Evolutionary conservation across 2,329 filamentous ascomycete species (phyloP).

Genomic region (Stemphylium lycopersici): DNA sequence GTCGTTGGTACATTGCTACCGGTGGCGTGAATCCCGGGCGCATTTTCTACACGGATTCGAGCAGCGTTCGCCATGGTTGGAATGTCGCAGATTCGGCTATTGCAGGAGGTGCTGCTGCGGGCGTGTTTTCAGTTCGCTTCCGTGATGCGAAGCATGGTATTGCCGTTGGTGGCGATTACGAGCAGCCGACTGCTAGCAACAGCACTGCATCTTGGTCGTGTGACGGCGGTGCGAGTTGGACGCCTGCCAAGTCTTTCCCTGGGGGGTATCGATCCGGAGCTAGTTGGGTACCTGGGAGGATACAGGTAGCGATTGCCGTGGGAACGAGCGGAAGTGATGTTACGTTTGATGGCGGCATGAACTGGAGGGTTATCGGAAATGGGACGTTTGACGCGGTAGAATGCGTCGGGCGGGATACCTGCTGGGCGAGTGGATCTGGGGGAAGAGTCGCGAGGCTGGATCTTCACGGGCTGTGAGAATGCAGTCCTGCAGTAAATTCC

Average conservation of each 20-base stretch:
- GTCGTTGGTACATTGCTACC: slow-evolving; percentile 37
- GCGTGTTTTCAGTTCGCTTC: slow-evolving; percentile 39
- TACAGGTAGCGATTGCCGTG: slow-evolving; percentile 28
- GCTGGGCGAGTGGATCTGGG: slow-evolving; percentile 36
- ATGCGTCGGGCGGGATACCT: slow-evolving; percentile 22
- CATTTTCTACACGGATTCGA: slow-evolving; percentile 22
- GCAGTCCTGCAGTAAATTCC: too few species aligned
- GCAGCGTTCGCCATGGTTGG: slow-evolving; percentile 23
- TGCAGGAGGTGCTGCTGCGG: slow-evolving; percentile 32
- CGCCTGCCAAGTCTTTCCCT: slow-evolving; percentile 27
- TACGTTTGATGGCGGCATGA: slow-evolving; percentile 35
- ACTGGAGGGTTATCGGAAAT: slow-evolving; percentile 32
- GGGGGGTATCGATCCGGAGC: slow-evolving; percentile 35
- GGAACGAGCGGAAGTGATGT: slow-evolving; percentile 37
- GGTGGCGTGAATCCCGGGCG: slow-evolving; percentile 35
- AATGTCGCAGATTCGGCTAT: slow-evolving; percentile 28
- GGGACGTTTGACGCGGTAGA: slow-evolving; percentile 39
- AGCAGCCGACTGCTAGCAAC: slow-evolving; percentile 27
- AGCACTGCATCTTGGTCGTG: slow-evolving; percentile 33
- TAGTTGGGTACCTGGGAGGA: slow-evolving; percentile 30
- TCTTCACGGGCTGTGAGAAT: background rate
- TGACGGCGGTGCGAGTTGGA: slow-evolving; percentile 33
- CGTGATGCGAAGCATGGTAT: slow-evolving; percentile 30
- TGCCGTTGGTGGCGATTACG: slow-evolving; percentile 36
- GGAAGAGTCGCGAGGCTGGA: slow-evolving; percentile 29